phyloP scores from a whole-genome alignment of 73 alveolate genomes.

The Tetrahymena borealis region DNA sequence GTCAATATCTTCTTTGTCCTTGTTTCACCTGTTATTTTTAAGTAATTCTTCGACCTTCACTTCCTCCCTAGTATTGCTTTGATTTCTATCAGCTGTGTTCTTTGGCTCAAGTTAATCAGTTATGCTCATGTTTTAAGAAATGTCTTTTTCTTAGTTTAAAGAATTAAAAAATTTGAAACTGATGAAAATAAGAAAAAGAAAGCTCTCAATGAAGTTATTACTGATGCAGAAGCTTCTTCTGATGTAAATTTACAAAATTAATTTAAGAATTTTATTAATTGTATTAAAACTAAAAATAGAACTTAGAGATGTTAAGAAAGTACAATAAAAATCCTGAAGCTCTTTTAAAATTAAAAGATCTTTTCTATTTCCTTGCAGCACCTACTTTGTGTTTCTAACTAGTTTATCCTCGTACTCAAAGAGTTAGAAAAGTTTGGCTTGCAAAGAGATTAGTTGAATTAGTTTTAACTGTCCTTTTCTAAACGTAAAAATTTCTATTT shows the following conservation, averaged over 20 bases:
- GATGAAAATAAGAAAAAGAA: constrained; percentile 12
- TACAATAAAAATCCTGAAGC: background rate
- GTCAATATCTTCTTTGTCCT: background rate
- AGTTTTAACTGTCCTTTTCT: constrained; percentile 1
- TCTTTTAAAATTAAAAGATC: constrained; percentile 11
- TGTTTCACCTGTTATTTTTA: constrained; percentile 5
- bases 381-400: constrained; percentile 78
- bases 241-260: background rate
- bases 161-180: constrained; percentile 3
- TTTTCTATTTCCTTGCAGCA: constrained; percentile 28
- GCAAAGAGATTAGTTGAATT: constrained; percentile 45
- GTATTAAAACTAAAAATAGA: background rate
- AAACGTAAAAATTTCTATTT: background rate
- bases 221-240: background rate
- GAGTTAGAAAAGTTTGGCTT: constrained; percentile 40
- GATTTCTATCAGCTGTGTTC: background rate
- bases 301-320: constrained; percentile 6
- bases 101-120: constrained; percentile 17
- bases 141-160: background rate
- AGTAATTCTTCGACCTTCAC: constrained; percentile 10
- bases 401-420: constrained; percentile 48
- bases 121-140: constrained; percentile 41
- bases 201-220: constrained; percentile 7
- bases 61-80: background rate
- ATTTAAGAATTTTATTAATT: background rate